phyloP scores from a whole-genome alignment of 2,329 filamentous ascomycete genomes.

The Hymenoscyphus scutula region DNA sequence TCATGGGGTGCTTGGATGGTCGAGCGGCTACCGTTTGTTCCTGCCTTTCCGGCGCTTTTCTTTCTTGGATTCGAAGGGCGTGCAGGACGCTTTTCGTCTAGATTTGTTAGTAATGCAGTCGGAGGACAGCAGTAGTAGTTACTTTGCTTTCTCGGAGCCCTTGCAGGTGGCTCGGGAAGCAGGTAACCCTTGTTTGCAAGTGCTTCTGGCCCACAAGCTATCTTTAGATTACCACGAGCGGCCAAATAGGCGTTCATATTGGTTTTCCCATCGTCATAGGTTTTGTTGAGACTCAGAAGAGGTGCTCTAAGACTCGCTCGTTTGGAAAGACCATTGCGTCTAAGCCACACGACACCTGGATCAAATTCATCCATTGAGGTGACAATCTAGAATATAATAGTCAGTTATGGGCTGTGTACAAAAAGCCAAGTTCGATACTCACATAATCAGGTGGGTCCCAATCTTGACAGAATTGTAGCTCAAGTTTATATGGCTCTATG shows the following conservation, averaged over 20 bases:
- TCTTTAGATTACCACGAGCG: background rate
- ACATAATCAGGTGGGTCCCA: background rate
- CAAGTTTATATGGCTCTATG: background rate
- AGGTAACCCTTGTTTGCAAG: background rate
- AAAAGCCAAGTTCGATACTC: background rate
- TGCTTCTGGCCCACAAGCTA: background rate
- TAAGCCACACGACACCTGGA: slow-evolving; percentile 2
- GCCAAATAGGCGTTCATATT: background rate
- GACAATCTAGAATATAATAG: background rate
- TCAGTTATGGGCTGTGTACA: background rate
- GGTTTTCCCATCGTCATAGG: background rate
- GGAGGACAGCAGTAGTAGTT: too few species aligned
- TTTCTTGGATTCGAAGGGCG: background rate
- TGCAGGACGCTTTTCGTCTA: background rate
- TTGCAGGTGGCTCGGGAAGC: background rate
- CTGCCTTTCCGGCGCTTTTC: background rate
- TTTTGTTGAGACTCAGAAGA: background rate
- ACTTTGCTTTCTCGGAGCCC: background rate
- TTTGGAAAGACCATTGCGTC: background rate
- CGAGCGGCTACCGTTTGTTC: background rate
- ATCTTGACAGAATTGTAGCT: slow-evolving; percentile 1
- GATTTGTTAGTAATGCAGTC: too few species aligned
- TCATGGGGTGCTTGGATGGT: background rate
- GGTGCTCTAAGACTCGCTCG: background rate
- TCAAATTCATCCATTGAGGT: background rate